These are phyloP conservation scores for Suillus paluster DNA, from an alignment of 768 basidiomycete genomes.

Conservation along the genomic window DNA sequence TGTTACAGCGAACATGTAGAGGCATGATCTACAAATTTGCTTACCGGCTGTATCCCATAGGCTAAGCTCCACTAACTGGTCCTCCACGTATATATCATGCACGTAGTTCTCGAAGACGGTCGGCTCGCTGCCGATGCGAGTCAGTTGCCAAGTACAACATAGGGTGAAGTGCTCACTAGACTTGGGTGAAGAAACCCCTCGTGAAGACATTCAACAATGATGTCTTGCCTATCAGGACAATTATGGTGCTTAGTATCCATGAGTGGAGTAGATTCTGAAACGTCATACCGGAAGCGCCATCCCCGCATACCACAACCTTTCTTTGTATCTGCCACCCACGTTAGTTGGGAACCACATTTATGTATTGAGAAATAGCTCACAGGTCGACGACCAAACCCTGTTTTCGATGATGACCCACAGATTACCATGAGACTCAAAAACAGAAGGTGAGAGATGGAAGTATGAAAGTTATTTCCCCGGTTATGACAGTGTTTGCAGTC, in stretches of 20 bases:
- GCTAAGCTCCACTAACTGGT: conserved; percentile 86
- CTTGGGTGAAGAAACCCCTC: conserved; percentile 91
- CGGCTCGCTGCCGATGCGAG: conserved; percentile 62
- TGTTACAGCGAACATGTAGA: conserved; percentile 19
- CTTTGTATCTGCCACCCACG: conserved; percentile 46
- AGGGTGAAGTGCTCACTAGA: conserved; percentile 64
- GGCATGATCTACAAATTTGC: conserved; percentile 9
- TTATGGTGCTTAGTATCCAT: neutral
- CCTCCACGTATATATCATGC: conserved; percentile 86
- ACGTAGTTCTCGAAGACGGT: conserved; percentile 99
- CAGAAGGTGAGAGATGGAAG: conserved; percentile 19
- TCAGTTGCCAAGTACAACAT: conserved; percentile 3
- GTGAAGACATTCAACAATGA: conserved; percentile 89
- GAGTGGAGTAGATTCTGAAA: conserved; percentile 12
- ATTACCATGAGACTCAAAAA: conserved; percentile 49
- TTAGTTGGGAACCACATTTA: conserved; percentile 14
- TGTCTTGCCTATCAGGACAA: conserved; percentile 62
- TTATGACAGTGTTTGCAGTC: neutral
- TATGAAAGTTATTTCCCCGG: conserved; percentile 4
- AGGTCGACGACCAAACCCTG: conserved; percentile 55
- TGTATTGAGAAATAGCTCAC: conserved; percentile 25
- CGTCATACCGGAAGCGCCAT: conserved; percentile 87
- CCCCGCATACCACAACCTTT: conserved; percentile 91
- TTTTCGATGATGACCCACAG: conserved; percentile 57
- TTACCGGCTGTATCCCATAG: conserved; percentile 97